Percentiles rank a stretch among this genome's conserved stretches.
phyloP scores from a whole-genome alignment of 805 yeast species.

The Yamadazyma phyllophila region DNA sequence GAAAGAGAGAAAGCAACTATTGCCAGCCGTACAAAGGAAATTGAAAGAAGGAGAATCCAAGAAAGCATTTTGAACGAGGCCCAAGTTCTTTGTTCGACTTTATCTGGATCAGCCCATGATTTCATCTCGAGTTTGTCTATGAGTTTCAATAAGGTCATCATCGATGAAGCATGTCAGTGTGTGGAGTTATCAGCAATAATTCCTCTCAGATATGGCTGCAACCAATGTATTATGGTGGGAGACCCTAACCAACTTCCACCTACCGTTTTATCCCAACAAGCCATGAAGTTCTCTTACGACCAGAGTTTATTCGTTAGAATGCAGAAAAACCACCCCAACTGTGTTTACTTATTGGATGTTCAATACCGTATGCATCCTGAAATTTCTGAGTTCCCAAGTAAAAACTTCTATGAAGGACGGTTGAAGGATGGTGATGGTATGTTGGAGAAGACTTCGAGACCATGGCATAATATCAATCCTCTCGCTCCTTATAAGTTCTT shows the following conservation, averaged over 20 bases:
- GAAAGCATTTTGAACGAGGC: constrained; percentile 69
- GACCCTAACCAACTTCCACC: constrained; percentile 99
- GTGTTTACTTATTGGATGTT: constrained; percentile 75
- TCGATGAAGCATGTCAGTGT: constrained; percentile 98
- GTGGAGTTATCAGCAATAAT: constrained; percentile 89
- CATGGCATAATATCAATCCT: constrained; percentile 66
- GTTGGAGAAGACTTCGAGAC: constrained; percentile 53
- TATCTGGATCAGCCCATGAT: constrained; percentile 94
- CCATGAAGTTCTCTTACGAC: constrained; percentile 76
- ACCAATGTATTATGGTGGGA: constrained; percentile 93
- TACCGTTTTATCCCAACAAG: constrained; percentile 86
- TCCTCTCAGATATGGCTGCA: constrained; percentile 89
- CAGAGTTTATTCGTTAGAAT: constrained; percentile 92
- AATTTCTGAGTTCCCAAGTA: constrained; percentile 83
- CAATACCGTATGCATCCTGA: constrained; percentile 98
- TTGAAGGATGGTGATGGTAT: constrained; percentile 79
- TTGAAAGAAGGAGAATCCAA: constrained; percentile 73
- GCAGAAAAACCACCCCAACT: constrained; percentile 61
- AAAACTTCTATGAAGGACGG: constrained; percentile 71
- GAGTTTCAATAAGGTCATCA: constrained; percentile 83
- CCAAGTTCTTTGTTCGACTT: constrained; percentile 84
- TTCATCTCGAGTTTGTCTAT: constrained; percentile 71
- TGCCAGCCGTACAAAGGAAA: constrained; percentile 70
- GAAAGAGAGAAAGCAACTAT: constrained; percentile 72
- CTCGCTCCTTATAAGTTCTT: constrained; percentile 80